These are phyloP conservation scores for Solanum virginianum DNA, from an alignment of 257 asterid genomes.

Conservation along the genomic window DNA sequence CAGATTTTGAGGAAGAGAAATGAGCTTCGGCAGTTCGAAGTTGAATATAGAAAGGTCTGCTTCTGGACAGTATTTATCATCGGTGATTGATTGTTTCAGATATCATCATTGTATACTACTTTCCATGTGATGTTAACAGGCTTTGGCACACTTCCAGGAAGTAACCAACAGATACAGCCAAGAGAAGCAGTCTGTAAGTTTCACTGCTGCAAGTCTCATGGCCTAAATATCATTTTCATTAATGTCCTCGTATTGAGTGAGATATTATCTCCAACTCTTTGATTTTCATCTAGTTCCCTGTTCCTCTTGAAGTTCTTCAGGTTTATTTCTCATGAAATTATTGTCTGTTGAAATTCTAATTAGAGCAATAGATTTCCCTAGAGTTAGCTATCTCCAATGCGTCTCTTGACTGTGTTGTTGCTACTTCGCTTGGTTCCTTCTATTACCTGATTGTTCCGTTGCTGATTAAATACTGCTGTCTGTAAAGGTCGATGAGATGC, in stretches of 20 bases:
- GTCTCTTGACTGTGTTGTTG: not conserved
- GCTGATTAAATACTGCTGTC: not conserved
- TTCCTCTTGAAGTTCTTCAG: not conserved
- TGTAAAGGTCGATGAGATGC: slow-evolving; percentile 81
- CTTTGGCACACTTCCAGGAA: slow-evolving; percentile 95
- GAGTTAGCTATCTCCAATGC: not conserved
- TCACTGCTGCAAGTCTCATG: not conserved
- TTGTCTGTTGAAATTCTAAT: not conserved
- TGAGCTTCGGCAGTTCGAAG: slow-evolving; percentile 91
- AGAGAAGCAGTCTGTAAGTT: slow-evolving; percentile 91
- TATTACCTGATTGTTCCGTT: not conserved
- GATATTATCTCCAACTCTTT: not conserved
- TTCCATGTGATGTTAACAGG: slow-evolving; percentile 32
- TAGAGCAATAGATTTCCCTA: not conserved
- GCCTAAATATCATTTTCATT: not conserved
- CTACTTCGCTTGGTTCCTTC: not conserved
- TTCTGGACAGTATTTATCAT: not conserved
- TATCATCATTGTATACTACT: not conserved
- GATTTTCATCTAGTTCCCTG: not conserved
- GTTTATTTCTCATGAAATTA: not conserved
- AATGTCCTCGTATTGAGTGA: not conserved
- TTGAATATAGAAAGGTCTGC: slow-evolving; percentile 87
- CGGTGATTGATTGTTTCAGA: not conserved
- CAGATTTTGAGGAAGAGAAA: slow-evolving; percentile 93
- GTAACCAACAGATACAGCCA: slow-evolving; percentile 83